Evolutionary conservation across 371 early-diverging fungal genomes (phyloP), one percentile per base, ranked within the genome.

Genomic region (Mycotypha africana): DNA sequence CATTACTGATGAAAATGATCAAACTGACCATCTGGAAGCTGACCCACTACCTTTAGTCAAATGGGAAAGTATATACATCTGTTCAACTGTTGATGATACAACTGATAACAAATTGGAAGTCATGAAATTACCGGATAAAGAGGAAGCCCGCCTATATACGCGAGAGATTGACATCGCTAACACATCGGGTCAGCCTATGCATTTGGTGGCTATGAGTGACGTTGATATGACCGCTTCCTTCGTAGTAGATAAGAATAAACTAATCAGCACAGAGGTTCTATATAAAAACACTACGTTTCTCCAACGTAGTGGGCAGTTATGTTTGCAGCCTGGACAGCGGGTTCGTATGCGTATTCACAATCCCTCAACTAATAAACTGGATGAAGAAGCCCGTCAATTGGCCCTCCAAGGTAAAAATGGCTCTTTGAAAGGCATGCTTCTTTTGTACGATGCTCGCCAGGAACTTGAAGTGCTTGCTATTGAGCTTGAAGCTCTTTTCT

Each of bases 21-120:
- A 60, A 28, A 48, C 53, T 5, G 58, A 67, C n/a, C 67, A 71
- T 47, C 56, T 56, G n/a, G 74, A 73, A 41, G 68, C 74, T 6
- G 55, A 66, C 33, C 69, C 65, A 11, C 44, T 66, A 19, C 74
- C 74, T 5, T 49, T 61, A 21, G 54, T 73, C 8, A 45, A 53
- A 22, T 82, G 81, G 81, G 72, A 81, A 36, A 70, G 78, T 28
- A 60, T 81, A 3, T 80, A 85, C 54, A 68, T 80, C 2, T 33
- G 47, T 8, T 16, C 68, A 24, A 42, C 44, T 25, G 10, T 39
- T n/a, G 31, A 23, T 11, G 34, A 23, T 11, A 45, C 52, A 8
- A 37, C 40, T 35, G 45, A 50, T 16, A 49, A 49, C 1, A 43
- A 30, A 1, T 47, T 70, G 16, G 53, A 70, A 23, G 42, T 66